A percentile compares a stretch with the other conserved stretches of the same genome.
phyloP scores from a whole-genome alignment of 1,139 yeast species.

The Geotrichum phurueaensis region DNA sequence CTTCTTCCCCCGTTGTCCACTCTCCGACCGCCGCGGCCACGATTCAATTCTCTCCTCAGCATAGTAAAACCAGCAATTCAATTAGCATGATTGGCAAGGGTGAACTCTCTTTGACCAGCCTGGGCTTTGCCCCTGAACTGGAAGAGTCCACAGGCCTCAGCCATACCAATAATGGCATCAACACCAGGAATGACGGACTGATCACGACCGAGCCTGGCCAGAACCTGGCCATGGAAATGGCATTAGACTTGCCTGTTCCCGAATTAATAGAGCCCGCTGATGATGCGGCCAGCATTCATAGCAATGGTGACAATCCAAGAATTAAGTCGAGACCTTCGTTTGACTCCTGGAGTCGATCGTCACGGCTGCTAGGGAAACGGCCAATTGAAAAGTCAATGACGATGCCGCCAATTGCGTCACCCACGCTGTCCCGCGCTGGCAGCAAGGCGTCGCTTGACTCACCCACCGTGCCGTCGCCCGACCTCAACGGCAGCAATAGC shows the following conservation, averaged over 20 bases:
- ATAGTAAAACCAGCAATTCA: neutral
- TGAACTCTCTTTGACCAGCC: conserved; percentile 12
- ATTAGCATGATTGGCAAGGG: conserved; percentile 12
- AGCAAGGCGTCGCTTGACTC: neutral
- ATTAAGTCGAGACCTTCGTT: conserved; percentile 1
- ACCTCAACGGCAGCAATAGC: neutral
- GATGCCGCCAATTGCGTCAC: neutral
- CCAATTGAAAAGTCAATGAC: conserved; percentile 2
- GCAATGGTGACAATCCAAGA: neutral
- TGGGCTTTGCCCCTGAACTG: conserved; percentile 7
- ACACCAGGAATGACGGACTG: neutral
- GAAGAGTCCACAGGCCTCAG: neutral
- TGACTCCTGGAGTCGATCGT: conserved; percentile 2
- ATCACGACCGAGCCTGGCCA: neutral
- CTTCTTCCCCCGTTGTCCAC: neutral
- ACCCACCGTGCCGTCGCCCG: neutral
- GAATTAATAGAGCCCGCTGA: neutral
- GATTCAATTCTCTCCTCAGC: neutral
- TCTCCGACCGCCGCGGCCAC: neutral
- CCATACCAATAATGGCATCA: neutral
- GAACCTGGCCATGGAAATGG: neutral
- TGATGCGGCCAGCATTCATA: neutral
- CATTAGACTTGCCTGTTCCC: neutral
- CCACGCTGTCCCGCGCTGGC: neutral
- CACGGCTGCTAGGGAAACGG: neutral